A percentile compares a stretch with the other conserved stretches of the same genome.
Conservation (phyloP, 345 rosid genomes). For the Gossypium sturtianum region DNA sequence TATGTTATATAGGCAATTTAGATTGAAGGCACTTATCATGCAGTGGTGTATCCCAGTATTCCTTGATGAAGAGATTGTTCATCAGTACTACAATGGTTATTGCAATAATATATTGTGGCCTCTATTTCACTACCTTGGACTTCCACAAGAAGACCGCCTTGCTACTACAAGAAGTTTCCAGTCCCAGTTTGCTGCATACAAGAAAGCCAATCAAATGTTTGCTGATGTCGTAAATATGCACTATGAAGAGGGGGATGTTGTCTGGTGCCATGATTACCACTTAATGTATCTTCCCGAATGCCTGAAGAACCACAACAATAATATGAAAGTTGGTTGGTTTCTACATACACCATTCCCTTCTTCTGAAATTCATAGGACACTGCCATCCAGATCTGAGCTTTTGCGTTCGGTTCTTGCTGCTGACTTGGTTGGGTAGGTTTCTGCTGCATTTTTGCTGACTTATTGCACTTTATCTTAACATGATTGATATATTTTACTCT, state of each 20-base stretch:
- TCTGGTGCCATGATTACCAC: constrained; percentile 99
- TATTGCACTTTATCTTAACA: neutral
- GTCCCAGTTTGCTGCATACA: constrained; percentile 94
- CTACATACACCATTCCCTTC: constrained; percentile 99
- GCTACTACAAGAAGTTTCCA: constrained; percentile 98
- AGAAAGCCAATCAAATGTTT: constrained; percentile 96
- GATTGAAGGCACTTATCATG: constrained; percentile 11
- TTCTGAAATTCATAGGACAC: constrained; percentile 94
- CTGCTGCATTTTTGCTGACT: constrained; percentile 2
- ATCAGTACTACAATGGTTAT: constrained; percentile 96
- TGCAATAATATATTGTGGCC: constrained; percentile 99
- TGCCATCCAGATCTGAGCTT: constrained; percentile 94
- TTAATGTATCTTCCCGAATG: constrained; percentile 98
- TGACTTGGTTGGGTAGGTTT: constrained; percentile 91
- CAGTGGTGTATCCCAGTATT: constrained; percentile 99
- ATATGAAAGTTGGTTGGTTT: constrained; percentile 99
- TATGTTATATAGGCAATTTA: neutral
- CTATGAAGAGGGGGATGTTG: constrained; percentile 97
- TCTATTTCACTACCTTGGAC: constrained; percentile 92
- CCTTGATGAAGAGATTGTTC: constrained; percentile 98
- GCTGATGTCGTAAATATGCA: constrained; percentile 92
- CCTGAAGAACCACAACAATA: constrained; percentile 67
- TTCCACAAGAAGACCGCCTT: constrained; percentile 99
- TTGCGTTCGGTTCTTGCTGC: constrained; percentile 96
- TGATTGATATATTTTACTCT: neutral